Conservation (phyloP, 768 basidiomycete species). For the Rhizopogon vulgaris region DNA sequence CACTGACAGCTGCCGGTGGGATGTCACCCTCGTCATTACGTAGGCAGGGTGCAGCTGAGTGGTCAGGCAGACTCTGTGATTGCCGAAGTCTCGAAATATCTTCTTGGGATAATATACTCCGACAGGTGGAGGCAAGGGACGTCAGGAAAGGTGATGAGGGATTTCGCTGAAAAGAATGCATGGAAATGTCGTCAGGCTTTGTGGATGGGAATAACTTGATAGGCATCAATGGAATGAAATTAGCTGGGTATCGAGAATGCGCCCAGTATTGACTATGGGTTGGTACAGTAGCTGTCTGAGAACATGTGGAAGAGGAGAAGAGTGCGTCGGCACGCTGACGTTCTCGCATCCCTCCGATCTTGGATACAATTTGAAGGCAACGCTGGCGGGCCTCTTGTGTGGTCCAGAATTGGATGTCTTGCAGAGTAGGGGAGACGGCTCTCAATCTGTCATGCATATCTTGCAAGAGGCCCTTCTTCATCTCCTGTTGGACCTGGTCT, state of each 20-base stretch:
- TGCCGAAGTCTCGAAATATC: constrained; percentile 4
- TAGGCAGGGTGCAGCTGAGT: not conserved
- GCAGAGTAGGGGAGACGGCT: constrained; percentile 6
- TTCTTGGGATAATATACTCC: constrained; percentile 46
- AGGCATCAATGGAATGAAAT: constrained; percentile 54
- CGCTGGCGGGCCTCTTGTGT: constrained; percentile 71
- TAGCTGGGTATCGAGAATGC: constrained; percentile 47
- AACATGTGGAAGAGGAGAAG: constrained; percentile 30
- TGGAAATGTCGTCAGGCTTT: constrained; percentile 10
- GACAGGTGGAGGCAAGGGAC: constrained; percentile 46
- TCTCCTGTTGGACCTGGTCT: constrained; percentile 71
- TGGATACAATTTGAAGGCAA: constrained; percentile 68
- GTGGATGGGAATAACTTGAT: constrained; percentile 44
- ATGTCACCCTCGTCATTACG: constrained; percentile 30
- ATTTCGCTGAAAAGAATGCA: not conserved
- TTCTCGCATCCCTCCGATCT: constrained; percentile 73
- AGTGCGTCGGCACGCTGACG: constrained; percentile 57
- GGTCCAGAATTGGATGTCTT: constrained; percentile 65
- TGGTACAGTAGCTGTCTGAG: constrained; percentile 6
- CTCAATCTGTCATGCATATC: constrained; percentile 51
- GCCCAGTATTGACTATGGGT: constrained; percentile 53
- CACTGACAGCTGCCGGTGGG: constrained; percentile 47
- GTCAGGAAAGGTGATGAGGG: constrained; percentile 36
- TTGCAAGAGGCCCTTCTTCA: constrained; percentile 53
- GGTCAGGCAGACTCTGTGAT: not conserved